phyloP scores from a whole-genome alignment of 2,329 filamentous ascomycete species.

The Talaromyces verruculosus region DNA sequence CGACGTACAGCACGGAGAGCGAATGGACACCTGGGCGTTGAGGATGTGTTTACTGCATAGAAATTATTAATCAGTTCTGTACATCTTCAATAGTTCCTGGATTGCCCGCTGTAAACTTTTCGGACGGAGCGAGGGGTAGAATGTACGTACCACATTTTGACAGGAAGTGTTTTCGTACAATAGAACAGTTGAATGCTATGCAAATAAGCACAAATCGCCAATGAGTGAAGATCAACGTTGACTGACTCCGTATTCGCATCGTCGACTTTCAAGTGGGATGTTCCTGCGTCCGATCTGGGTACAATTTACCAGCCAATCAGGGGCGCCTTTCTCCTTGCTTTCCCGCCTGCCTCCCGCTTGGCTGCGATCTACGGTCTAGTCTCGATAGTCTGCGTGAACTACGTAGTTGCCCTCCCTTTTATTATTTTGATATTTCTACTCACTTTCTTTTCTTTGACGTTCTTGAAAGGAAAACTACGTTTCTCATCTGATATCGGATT shows the following conservation, averaged over 20 bases:
- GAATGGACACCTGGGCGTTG: conserved; percentile 95
- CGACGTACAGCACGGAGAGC: conserved; percentile 84
- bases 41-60: conserved; percentile 84
- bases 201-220: neutral
- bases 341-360: conserved; percentile 3
- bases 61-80: neutral
- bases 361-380: neutral
- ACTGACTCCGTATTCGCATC: neutral
- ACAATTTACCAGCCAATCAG: conserved; percentile 1
- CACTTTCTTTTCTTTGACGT: too few relatives aligned
- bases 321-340: neutral
- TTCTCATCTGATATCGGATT: neutral
- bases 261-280: conserved; percentile 2
- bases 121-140: neutral
- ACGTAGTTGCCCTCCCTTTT: neutral
- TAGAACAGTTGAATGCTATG: neutral
- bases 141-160: conserved; percentile 15
- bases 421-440: neutral
- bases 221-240: neutral
- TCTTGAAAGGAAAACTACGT: neutral
- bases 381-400: neutral
- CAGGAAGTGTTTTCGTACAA: neutral
- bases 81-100: neutral
- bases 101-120: neutral
- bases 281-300: neutral